phyloP scores from a whole-genome alignment of 23 red algal species.

The Cyanidioschyzon merolae region DNA sequence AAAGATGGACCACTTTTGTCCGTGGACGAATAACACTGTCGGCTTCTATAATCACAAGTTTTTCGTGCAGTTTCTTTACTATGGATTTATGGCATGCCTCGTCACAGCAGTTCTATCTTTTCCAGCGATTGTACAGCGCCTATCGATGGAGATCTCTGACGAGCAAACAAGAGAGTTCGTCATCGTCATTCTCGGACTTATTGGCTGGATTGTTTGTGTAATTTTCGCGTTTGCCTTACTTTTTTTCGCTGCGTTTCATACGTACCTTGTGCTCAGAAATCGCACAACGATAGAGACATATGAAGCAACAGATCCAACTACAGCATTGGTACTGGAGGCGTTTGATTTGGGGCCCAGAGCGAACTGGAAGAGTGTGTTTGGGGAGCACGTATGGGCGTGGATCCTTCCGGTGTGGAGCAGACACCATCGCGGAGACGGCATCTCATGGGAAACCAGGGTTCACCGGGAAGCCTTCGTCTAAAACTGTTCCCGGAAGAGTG shows the following conservation, averaged over 20 bases:
- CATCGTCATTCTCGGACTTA: slow-evolving; percentile 21
- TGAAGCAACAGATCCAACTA: slow-evolving; percentile 54
- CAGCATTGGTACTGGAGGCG: slow-evolving; percentile 21
- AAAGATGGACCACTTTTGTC: slow-evolving; percentile 95
- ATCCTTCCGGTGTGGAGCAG: slow-evolving; percentile 21
- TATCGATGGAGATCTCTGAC: background rate
- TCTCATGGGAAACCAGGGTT: background rate
- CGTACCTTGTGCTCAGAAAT: slow-evolving; percentile 51
- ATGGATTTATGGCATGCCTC: slow-evolving; percentile 52
- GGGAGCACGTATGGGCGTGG: slow-evolving; percentile 32
- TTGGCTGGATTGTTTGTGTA: slow-evolving; percentile 45
- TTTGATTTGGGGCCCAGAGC: slow-evolving; percentile 46
- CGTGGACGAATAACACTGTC: slow-evolving; percentile 70
- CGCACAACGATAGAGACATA: slow-evolving; percentile 91
- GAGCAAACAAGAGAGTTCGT: background rate
- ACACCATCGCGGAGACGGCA: background rate
- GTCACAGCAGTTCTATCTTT: slow-evolving; percentile 37
- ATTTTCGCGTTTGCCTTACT: slow-evolving; percentile 58
- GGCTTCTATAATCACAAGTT: slow-evolving; percentile 85
- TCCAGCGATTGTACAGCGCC: slow-evolving; percentile 27
- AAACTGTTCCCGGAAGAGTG: too few relatives aligned
- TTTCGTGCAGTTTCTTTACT: slow-evolving; percentile 60
- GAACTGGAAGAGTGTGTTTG: slow-evolving; percentile 46
- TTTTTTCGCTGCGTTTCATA: slow-evolving; percentile 71
- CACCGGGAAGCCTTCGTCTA: background rate